Base-by-base conservation (phyloP, 805 yeast genomes). In the Clavispora phyllophila region DNA sequence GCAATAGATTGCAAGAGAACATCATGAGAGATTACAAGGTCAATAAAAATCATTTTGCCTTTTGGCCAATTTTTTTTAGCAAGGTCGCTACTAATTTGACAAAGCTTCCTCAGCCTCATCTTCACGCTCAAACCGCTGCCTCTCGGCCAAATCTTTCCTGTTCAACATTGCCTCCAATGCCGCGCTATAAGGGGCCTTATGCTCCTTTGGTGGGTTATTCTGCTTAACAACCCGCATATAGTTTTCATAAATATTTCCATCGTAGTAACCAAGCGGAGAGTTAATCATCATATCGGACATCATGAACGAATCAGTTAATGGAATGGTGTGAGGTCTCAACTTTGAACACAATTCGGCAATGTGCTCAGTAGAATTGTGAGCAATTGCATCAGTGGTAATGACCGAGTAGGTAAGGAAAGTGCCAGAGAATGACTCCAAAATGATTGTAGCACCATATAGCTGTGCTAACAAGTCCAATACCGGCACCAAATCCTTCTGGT, bases 211-310 rank as follows among this genome's bases (percentile, higher is more conserved):
- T 44, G 80, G 79, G 56, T 77, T 78, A 37, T 57, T 54, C 8
- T 45, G 45, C 53, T 74, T 72, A 45, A 82, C 83, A 43, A 70
- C 68, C 20, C 57, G 65, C 58, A 82, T 83, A 67, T 88, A 88
- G 61, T 85, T 81, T 57, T 81, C 81, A 67, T 88, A 89, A 43
- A 87, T 81, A 61, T 89, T 82, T 45, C 96, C 96, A 54, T 85
- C 81, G 63, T 75, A 82, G 44, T 72, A 74, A 37, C 96, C 97
- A 44, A 89, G 75, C 4, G 93, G 82, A 0, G 96, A 81, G 61
- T 88, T 86, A 57, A 89, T 74, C 68, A 84, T 77, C 60, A 75
- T 83, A 65, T 89, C 96, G 32, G 87, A 79, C 49, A 84, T 74
- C 63, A 84, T 79, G 72, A 89, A 89, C 1, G 95, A 76, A 63